Evolutionary conservation across 2,329 filamentous ascomycete species (phyloP).

Genomic region (Colletotrichum eremochloae): DNA sequence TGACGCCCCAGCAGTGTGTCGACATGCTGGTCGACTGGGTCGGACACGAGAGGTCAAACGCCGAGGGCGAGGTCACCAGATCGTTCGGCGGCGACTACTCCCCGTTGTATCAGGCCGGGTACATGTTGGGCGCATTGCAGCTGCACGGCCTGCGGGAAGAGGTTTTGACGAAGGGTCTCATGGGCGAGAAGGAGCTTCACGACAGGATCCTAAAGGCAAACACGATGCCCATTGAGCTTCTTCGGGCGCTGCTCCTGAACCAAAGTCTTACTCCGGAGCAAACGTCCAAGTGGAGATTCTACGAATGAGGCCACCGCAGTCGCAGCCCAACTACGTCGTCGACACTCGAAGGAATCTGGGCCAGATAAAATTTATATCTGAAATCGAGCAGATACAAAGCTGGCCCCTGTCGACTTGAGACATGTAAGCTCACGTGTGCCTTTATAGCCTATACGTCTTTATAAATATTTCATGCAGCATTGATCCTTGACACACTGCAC

Average conservation of each 20-base stretch:
- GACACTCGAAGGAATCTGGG: constrained; percentile 33
- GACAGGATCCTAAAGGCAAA: constrained; percentile 65
- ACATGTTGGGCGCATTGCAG: constrained; percentile 72
- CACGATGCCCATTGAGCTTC: constrained; percentile 67
- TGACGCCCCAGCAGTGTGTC: constrained; percentile 67
- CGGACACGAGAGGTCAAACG: constrained; percentile 70
- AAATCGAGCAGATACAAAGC: background rate
- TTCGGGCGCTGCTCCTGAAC: constrained; percentile 62
- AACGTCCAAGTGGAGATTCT: constrained; percentile 65
- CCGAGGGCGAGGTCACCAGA: constrained; percentile 71
- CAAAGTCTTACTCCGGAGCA: constrained; percentile 58
- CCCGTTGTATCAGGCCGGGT: constrained; percentile 71
- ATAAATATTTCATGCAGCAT: background rate
- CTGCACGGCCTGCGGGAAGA: constrained; percentile 65
- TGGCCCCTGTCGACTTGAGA: background rate
- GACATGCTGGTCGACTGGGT: constrained; percentile 69
- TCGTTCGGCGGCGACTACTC: constrained; percentile 68
- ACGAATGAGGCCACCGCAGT: constrained; percentile 46
- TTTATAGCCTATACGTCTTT: background rate
- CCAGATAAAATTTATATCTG: background rate
- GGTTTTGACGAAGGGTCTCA: constrained; percentile 53
- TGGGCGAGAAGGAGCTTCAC: constrained; percentile 68
- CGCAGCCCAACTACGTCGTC: background rate
- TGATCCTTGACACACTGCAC: background rate
- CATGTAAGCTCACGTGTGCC: background rate